Evolutionary conservation across 257 asterid species (phyloP).

Genomic region (Fraxinus quadrangulata): DNA sequence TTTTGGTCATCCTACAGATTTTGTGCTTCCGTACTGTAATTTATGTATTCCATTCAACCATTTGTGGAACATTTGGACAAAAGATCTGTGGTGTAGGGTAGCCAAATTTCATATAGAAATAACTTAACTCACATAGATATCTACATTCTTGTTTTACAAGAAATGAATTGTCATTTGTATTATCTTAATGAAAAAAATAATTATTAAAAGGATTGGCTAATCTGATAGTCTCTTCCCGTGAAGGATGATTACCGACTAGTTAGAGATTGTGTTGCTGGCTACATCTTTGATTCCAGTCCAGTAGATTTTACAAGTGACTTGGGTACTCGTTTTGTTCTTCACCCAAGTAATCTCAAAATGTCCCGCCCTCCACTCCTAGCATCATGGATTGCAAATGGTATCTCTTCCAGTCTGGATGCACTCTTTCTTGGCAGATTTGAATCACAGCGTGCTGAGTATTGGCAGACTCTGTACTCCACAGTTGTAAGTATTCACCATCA

Average conservation of each 20-base stretch:
- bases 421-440: slow-evolving; percentile 80
- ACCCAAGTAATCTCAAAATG: slow-evolving; percentile 65
- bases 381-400: slow-evolving; percentile 70
- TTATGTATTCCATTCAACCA: background rate
- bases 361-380: slow-evolving; percentile 72
- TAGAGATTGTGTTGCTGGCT: slow-evolving; percentile 81
- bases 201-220: slow-evolving; percentile 15
- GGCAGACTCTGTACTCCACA: slow-evolving; percentile 94
- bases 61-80: background rate
- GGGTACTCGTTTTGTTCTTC: slow-evolving; percentile 74
- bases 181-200: background rate
- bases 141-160: slow-evolving; percentile 1
- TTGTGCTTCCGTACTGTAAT: background rate
- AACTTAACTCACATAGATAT: background rate
- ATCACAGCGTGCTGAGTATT: slow-evolving; percentile 83
- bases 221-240: slow-evolving; percentile 22
- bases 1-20: background rate
- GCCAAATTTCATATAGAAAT: background rate
- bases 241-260: slow-evolving; percentile 74
- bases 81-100: background rate
- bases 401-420: slow-evolving; percentile 75
- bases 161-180: background rate
- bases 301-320: slow-evolving; percentile 85
- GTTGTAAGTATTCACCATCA: slow-evolving; percentile 50
- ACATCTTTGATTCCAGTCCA: slow-evolving; percentile 85